Conservation (phyloP, 768 basidiomycete genomes). For the Floccularia luteovirens region DNA sequence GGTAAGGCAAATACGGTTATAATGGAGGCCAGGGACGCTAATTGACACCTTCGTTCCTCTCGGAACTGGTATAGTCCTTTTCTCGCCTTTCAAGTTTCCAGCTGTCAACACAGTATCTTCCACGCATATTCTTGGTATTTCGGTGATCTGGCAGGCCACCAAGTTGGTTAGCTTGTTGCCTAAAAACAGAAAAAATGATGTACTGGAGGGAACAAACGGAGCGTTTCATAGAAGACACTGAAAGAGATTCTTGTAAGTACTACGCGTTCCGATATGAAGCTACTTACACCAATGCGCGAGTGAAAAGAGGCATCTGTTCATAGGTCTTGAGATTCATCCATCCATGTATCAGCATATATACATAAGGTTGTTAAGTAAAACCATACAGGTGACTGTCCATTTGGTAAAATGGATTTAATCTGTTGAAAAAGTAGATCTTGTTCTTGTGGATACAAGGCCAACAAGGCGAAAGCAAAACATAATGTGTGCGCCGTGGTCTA, state of each 20-base stretch:
- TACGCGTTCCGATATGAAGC: not conserved
- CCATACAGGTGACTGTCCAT: constrained; percentile 22
- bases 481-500: constrained; percentile 28
- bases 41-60: constrained; percentile 15
- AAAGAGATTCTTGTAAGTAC: not conserved
- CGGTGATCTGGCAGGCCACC: constrained; percentile 7
- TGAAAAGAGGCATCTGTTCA: constrained; percentile 29
- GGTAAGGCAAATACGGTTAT: constrained; percentile 23
- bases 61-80: constrained; percentile 6
- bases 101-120: constrained; percentile 9
- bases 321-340: constrained; percentile 18
- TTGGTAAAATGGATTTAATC: constrained; percentile 21
- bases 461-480: constrained; percentile 25
- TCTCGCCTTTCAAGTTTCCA: constrained; percentile 5
- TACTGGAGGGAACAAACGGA: constrained; percentile 41
- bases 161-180: not conserved
- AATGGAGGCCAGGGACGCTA: constrained; percentile 25
- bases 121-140: constrained; percentile 6
- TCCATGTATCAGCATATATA: not conserved
- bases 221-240: constrained; percentile 44
- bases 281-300: constrained; percentile 27
- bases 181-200: constrained; percentile 5
- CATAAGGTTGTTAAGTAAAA: too few species aligned
- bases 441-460: constrained; percentile 29
- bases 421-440: constrained; percentile 26